These are phyloP conservation scores for Ceratocystis destructans DNA, from an alignment of 2,329 filamentous ascomycete genomes.

Conservation along the genomic window DNA sequence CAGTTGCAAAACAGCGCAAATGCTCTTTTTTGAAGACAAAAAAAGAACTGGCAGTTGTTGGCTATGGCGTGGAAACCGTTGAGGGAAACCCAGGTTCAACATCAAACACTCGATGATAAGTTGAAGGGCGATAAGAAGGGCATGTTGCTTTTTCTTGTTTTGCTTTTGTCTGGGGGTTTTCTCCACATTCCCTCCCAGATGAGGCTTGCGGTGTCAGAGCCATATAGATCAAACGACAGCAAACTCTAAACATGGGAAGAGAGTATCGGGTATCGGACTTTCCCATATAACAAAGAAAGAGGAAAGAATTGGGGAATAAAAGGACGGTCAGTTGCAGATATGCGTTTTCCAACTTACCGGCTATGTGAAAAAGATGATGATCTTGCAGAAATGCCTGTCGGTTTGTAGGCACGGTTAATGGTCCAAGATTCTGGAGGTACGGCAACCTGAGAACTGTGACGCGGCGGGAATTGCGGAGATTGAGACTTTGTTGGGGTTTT, in stretches of 20 bases:
- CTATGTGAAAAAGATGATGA: slow-evolving; percentile 17
- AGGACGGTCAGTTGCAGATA: too few relatives aligned
- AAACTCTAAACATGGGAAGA: neutral
- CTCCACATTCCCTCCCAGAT: neutral
- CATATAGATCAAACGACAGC: neutral
- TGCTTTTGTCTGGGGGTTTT: too few relatives aligned
- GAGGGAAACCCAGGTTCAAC: neutral
- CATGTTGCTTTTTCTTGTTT: too few relatives aligned
- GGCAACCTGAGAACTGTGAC: slow-evolving; percentile 10
- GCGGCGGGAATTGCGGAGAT: slow-evolving; percentile 10
- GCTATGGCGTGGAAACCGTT: too few relatives aligned
- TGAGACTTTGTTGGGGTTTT: slow-evolving; percentile 7
- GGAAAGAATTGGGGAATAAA: slow-evolving; percentile 9
- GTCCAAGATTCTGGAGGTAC: slow-evolving; percentile 12
- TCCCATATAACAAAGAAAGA: neutral
- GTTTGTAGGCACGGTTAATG: slow-evolving; percentile 8
- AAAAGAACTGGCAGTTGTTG: neutral
- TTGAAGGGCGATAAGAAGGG: too few relatives aligned
- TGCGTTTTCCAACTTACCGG: slow-evolving; percentile 6
- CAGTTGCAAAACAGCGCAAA: neutral
- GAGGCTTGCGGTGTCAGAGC: slow-evolving; percentile 1
- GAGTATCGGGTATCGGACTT: neutral
- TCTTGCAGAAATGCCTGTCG: neutral
- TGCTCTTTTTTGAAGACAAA: neutral
- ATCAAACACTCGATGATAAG: slow-evolving; percentile 2